Evolutionary conservation across 306 rosid species (phyloP).

Genomic region (Quercus mongolica): DNA sequence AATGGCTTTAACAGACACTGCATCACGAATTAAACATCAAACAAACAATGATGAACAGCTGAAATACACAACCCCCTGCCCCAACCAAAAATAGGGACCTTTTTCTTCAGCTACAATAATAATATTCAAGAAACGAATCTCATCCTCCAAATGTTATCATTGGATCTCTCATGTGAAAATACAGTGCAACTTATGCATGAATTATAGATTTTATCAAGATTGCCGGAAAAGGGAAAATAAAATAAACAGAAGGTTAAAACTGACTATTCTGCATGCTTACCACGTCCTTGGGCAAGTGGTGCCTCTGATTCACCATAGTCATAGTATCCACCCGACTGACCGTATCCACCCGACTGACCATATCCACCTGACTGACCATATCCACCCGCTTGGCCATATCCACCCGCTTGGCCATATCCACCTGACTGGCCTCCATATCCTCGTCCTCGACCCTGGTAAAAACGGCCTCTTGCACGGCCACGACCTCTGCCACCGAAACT

Average conservation of each 20-base stretch:
- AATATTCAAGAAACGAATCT: background rate
- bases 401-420: slow-evolving; percentile 48
- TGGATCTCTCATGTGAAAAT: background rate
- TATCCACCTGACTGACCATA: slow-evolving; percentile 34
- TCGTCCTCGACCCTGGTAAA: slow-evolving; percentile 56
- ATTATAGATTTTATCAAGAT: background rate
- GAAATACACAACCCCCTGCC: background rate
- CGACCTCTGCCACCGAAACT: slow-evolving; percentile 76
- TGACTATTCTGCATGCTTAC: slow-evolving; percentile 36
- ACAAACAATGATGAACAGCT: too few relatives aligned
- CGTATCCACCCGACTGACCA: background rate
- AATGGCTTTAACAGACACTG: too few relatives aligned
- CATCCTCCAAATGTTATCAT: background rate
- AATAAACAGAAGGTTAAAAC: background rate
- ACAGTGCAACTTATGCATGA: background rate
- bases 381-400: slow-evolving; percentile 45
- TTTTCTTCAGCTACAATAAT: background rate
- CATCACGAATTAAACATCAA: background rate
- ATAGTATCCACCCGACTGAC: slow-evolving; percentile 46
- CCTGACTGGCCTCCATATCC: slow-evolving; percentile 50
- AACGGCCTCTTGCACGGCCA: slow-evolving; percentile 63
- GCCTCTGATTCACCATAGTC: slow-evolving; percentile 67
- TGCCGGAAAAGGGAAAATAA: background rate
- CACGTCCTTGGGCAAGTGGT: slow-evolving; percentile 56
- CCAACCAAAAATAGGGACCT: background rate